Evolutionary conservation across 768 basidiomycete genomes (phyloP), one percentile per base, ranked within the genome.

Genomic region (Tremella yokohamensis): DNA sequence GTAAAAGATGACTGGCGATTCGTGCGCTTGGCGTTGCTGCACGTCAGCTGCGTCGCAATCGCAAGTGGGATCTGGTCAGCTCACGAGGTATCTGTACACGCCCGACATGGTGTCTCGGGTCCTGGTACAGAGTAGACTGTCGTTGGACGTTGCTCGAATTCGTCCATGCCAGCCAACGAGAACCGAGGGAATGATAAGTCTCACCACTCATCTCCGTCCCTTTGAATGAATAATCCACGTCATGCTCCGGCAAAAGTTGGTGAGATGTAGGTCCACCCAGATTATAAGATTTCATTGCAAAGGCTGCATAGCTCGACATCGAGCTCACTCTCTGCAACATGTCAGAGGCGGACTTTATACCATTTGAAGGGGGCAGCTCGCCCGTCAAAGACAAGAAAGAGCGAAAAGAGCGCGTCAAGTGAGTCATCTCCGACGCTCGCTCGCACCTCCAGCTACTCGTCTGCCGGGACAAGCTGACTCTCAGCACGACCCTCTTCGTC

Each of bases 11-110:
- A 90, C 88, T 25, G 90, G 90, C 69, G 83, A 84, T 78, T 94
- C 90, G 78, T 94, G 90, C 38, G 90, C 89, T 66, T 86, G 84
- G 48, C 87, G 84, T 90, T 90, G 89, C 90, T 93, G 73, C 8
- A 37, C 24, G 34, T 40, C 38, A 47, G 42, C 50, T 22, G 26
- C 49, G n/a, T 34, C 29, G n/a, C n/a, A n/a, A n/a, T n/a, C n/a
- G n/a, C n/a, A n/a, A n/a, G n/a, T n/a, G n/a, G n/a, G n/a, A n/a
- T n/a, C n/a, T n/a, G n/a, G n/a, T n/a, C 29, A 34, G 29, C 74
- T 65, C 58, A 76, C 74, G n/a, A 71, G 65, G 48, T 66, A 70
- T 53, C 71, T 62, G 64, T 76, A 76, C 8, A 68, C 63, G 1
- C 61, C 63, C 24, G 73, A 66, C 75, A 76, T 76, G 20, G 11